Evolutionary conservation across 768 basidiomycete species (phyloP).

Genomic region (Mycena polygramma): DNA sequence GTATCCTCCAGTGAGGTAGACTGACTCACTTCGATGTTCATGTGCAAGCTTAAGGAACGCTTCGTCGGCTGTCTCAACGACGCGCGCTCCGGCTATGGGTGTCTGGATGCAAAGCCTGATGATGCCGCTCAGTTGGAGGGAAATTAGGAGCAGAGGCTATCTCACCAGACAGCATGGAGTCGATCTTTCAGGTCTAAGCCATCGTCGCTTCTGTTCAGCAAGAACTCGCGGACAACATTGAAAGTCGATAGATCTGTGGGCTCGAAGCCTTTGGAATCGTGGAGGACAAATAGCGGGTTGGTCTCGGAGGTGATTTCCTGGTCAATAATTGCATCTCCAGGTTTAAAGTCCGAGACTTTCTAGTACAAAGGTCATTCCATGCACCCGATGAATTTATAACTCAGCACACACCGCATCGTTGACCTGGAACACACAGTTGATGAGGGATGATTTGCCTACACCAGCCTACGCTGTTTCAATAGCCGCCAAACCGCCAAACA

Average conservation of each 20-base stretch:
- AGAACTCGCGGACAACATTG: constrained; percentile 43
- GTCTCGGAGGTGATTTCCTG: constrained; percentile 42
- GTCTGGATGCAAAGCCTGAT: constrained; percentile 20
- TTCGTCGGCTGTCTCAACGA: constrained; percentile 7
- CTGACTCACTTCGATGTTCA: background rate
- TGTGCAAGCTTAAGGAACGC: constrained; percentile 7
- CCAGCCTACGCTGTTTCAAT: background rate
- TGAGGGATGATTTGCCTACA: constrained; percentile 3
- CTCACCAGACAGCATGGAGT: constrained; percentile 47
- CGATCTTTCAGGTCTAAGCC: constrained; percentile 40
- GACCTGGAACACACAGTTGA: constrained; percentile 12
- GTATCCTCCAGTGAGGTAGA: background rate
- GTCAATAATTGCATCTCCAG: constrained; percentile 45
- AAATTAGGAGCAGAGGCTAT: too few relatives aligned
- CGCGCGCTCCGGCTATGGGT: background rate
- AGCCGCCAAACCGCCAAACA: background rate
- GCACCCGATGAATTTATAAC: background rate
- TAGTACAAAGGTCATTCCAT: constrained; percentile 3
- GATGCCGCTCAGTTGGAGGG: too few relatives aligned
- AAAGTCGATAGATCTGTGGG: constrained; percentile 45
- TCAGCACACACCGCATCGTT: constrained; percentile 41
- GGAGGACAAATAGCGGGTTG: constrained; percentile 47
- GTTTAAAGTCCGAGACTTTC: constrained; percentile 39
- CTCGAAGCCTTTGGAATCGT: constrained; percentile 49
- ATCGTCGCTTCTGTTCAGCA: constrained; percentile 36